phyloP scores from a whole-genome alignment of 805 yeast genomes.

The Hemisphaericaspora nanyangensis region DNA sequence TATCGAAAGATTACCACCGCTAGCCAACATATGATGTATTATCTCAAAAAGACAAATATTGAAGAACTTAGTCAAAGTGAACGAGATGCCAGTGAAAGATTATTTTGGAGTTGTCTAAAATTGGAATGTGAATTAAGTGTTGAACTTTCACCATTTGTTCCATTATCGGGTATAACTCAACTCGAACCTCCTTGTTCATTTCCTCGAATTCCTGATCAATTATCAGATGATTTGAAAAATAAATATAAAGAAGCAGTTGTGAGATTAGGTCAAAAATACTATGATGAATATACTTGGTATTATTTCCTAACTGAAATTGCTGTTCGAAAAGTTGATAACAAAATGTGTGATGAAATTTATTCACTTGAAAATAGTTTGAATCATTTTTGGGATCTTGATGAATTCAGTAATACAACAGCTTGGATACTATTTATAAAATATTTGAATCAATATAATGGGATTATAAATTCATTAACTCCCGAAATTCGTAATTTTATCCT shows the following conservation, averaged over 20 bases:
- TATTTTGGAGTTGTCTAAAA: slow-evolving; percentile 36
- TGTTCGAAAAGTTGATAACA: slow-evolving; percentile 36
- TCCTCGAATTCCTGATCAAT: slow-evolving; percentile 26
- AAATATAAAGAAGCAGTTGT: slow-evolving; percentile 21
- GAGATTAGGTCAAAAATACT: slow-evolving; percentile 20
- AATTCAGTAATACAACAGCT: slow-evolving; percentile 16
- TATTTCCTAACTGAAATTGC: slow-evolving; percentile 38
- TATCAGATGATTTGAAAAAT: slow-evolving; percentile 10
- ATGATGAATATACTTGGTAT: slow-evolving; percentile 34
- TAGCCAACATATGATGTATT: slow-evolving; percentile 28
- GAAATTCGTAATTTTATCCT: slow-evolving; percentile 28
- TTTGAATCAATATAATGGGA: slow-evolving; percentile 34
- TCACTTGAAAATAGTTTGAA: slow-evolving; percentile 10
- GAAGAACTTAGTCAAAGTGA: slow-evolving; percentile 7
- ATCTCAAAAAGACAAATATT: slow-evolving; percentile 16
- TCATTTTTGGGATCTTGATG: slow-evolving; percentile 21
- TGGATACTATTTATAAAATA: slow-evolving; percentile 30
- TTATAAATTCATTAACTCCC: slow-evolving; percentile 34
- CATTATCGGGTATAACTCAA: slow-evolving; percentile 28
- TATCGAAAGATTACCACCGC: slow-evolving; percentile 22
- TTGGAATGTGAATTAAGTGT: slow-evolving; percentile 33
- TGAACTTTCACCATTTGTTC: slow-evolving; percentile 32
- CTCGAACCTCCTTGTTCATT: slow-evolving; percentile 29
- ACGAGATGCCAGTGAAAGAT: slow-evolving; percentile 21
- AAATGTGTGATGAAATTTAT: slow-evolving; percentile 30